Percentiles rank a stretch among this genome's conserved stretches.
Evolutionary conservation across 805 yeast species (phyloP).

Genomic region (Suhomyces prunicola): DNA sequence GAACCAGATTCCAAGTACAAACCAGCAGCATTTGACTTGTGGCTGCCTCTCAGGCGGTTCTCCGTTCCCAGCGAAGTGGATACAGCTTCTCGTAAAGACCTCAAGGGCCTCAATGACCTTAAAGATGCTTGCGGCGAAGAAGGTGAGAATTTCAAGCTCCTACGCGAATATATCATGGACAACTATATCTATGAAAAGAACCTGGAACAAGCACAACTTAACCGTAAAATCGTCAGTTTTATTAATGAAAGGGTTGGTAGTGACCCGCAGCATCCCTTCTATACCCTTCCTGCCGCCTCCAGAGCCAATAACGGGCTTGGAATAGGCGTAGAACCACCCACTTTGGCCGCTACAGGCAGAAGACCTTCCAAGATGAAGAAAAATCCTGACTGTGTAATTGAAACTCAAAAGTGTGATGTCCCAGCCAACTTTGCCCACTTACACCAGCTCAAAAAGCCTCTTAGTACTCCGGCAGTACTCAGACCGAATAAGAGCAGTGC

Average conservation of each 20-base stretch:
- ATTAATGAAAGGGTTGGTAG: background rate
- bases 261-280: slow-evolving; percentile 7
- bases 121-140: background rate
- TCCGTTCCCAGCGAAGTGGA: slow-evolving; percentile 19
- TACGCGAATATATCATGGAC: slow-evolving; percentile 12
- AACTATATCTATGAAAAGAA: slow-evolving; percentile 15
- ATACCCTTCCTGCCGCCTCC: background rate
- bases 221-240: slow-evolving; percentile 4
- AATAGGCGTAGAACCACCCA: background rate
- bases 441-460: slow-evolving; percentile 45
- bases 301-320: slow-evolving; percentile 3
- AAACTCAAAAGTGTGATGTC: background rate
- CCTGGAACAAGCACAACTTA: slow-evolving; percentile 9
- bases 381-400: background rate
- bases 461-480: slow-evolving; percentile 52
- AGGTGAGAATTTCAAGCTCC: slow-evolving; percentile 9
- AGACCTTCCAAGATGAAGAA: slow-evolving; percentile 1
- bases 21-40: slow-evolving; percentile 49
- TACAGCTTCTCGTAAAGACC: background rate
- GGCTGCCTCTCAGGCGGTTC: slow-evolving; percentile 35
- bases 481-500: slow-evolving; percentile 28
- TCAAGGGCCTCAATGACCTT: background rate
- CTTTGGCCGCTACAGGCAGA: background rate
- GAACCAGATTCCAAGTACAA: slow-evolving; percentile 19
- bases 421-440: slow-evolving; percentile 12